A percentile compares a stretch with the other conserved stretches of the same genome.
Evolutionary conservation across 352 stramenopile genomes (phyloP).

Genomic region (Phytophthora fragariae): DNA sequence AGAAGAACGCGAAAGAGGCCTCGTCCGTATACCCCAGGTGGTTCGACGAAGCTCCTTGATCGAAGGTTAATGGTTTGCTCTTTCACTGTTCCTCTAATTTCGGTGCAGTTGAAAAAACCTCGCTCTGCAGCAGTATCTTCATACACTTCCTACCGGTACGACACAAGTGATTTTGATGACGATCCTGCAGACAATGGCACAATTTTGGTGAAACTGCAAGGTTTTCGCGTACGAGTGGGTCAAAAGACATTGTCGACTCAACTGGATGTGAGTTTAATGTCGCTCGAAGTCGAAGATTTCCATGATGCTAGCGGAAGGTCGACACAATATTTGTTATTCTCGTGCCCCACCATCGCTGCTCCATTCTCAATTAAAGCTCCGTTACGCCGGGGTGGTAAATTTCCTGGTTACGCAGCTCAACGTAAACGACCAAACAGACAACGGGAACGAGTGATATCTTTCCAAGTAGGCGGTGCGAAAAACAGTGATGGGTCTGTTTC

Average conservation of each 20-base stretch:
- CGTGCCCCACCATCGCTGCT: conserved; percentile 69
- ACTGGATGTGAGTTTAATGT: conserved; percentile 70
- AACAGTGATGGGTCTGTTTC: conserved; percentile 16
- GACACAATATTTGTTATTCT: conserved; percentile 83
- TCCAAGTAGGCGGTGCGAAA: conserved; percentile 43
- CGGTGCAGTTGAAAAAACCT: conserved; percentile 84
- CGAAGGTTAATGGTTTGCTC: conserved; percentile 79
- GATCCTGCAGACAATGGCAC: conserved; percentile 69
- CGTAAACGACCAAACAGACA: conserved; percentile 49
- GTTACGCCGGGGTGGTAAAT: conserved; percentile 49
- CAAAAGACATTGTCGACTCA: conserved; percentile 87
- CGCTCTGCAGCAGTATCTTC: conserved; percentile 46
- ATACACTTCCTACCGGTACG: conserved; percentile 68
- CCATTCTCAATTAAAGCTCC: conserved; percentile 72
- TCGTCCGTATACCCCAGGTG: conserved; percentile 30
- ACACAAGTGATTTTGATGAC: conserved; percentile 67
- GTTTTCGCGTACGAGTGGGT: conserved; percentile 77
- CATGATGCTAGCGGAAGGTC: conserved; percentile 65
- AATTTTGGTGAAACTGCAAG: conserved; percentile 81
- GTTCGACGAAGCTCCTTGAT: conserved; percentile 67
- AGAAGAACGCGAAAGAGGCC: conserved; percentile 37
- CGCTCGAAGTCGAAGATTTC: conserved; percentile 83
- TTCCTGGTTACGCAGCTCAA: conserved; percentile 35
- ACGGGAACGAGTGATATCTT: conserved; percentile 74
- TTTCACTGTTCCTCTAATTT: conserved; percentile 84